These are phyloP conservation scores for Talaromyces sp. DNA, from an alignment of 2,329 filamentous ascomycete species.

Conservation along the genomic window DNA sequence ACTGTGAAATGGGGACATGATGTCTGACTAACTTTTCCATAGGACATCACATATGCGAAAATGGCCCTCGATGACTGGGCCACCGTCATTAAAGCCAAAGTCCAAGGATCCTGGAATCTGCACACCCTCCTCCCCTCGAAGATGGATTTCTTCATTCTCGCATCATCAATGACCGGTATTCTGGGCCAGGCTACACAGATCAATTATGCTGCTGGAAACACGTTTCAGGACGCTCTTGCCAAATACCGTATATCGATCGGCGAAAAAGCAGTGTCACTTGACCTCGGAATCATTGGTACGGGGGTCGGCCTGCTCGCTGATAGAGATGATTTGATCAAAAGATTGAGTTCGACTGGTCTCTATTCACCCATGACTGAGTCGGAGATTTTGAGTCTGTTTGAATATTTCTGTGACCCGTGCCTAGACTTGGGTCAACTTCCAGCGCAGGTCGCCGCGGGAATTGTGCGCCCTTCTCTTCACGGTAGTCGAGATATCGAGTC, in stretches of 20 bases:
- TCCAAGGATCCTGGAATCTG: constrained; percentile 27
- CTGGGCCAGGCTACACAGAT: constrained; percentile 39
- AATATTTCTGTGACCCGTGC: neutral
- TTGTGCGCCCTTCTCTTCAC: neutral
- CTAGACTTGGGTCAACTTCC: neutral
- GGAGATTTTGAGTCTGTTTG: neutral
- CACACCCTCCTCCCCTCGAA: constrained; percentile 23
- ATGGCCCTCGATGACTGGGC: constrained; percentile 32
- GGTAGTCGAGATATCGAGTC: neutral
- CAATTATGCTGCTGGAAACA: constrained; percentile 32
- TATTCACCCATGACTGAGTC: neutral
- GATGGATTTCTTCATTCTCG: constrained; percentile 42
- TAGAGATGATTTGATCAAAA: neutral
- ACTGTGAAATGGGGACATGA: neutral
- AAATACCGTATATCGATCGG: constrained; percentile 27
- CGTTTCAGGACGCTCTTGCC: constrained; percentile 36
- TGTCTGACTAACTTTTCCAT: neutral
- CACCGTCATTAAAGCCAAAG: constrained; percentile 31
- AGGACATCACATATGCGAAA: constrained; percentile 19
- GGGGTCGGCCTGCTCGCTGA: neutral
- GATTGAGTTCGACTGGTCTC: neutral
- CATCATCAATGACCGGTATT: constrained; percentile 33
- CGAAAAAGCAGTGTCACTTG: neutral
- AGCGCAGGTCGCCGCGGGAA: neutral
- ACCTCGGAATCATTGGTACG: neutral